phyloP scores from a whole-genome alignment of 352 stramenopile genomes.

The Pythium pyrilobum region DNA sequence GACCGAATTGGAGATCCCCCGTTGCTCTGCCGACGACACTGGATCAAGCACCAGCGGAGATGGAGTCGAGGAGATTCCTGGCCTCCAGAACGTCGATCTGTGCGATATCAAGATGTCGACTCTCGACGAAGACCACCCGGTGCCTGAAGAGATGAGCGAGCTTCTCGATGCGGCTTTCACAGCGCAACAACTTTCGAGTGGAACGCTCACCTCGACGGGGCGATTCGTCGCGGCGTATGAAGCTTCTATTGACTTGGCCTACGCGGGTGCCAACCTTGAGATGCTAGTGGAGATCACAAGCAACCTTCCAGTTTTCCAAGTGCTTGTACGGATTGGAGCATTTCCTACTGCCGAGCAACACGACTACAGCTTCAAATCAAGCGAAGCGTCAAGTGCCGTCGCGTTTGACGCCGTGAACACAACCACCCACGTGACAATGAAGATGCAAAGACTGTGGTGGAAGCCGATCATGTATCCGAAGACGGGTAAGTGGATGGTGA shows the following conservation, averaged over 20 bases:
- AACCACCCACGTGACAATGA: background rate
- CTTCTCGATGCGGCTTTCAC: background rate
- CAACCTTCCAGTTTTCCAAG: slow-evolving; percentile 7
- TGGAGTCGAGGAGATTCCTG: no score
- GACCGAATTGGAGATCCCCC: background rate
- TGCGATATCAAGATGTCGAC: background rate
- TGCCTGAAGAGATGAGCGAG: background rate
- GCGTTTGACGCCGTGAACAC: background rate
- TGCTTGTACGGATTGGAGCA: slow-evolving; percentile 4
- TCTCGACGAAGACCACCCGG: background rate
- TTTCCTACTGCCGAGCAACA: slow-evolving; percentile 3
- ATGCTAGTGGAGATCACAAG: background rate
- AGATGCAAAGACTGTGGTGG: slow-evolving; percentile 8
- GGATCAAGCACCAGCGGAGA: background rate
- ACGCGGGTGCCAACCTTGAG: slow-evolving; percentile 1
- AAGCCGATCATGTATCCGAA: slow-evolving; percentile 4
- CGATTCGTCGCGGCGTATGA: background rate
- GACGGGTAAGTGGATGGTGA: slow-evolving; percentile 2
- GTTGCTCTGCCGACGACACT: slow-evolving; percentile 1
- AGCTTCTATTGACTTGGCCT: background rate
- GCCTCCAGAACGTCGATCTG: no score
- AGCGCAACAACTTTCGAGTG: background rate
- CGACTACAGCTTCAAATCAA: slow-evolving; percentile 6
- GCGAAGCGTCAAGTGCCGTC: background rate
- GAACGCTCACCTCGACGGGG: background rate